Conservation (phyloP, 164 flowering plant genomes). For the Stephania cephalantha region DNA sequence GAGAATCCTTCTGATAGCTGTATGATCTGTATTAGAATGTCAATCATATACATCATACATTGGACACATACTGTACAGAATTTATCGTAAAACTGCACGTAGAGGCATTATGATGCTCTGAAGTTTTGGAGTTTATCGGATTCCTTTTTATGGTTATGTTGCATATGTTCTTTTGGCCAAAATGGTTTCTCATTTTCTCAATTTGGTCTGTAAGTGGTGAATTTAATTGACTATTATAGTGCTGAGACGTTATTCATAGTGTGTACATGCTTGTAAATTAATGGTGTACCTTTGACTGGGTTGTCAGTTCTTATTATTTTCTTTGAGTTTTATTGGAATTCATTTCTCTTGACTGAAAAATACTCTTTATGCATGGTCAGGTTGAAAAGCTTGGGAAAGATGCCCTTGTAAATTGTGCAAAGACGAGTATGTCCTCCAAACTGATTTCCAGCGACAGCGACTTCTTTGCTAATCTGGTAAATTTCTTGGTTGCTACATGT, state of each 20-base stretch:
- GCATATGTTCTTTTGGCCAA: neutral
- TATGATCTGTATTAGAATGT: neutral
- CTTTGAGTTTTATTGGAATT: neutral
- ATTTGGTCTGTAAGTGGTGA: neutral
- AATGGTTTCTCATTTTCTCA: neutral
- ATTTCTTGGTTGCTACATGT: neutral
- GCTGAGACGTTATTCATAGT: neutral
- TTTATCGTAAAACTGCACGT: neutral
- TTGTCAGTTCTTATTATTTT: neutral
- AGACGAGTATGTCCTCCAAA: conserved; percentile 99
- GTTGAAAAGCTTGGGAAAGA: conserved; percentile 96
- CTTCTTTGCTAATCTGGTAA: conserved; percentile 95
- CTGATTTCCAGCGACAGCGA: conserved; percentile 75
- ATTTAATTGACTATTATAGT: neutral
- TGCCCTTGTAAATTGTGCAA: conserved; percentile 90
- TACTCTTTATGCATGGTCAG: conserved; percentile 28
- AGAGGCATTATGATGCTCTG: neutral
- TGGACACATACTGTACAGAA: neutral
- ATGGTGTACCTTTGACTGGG: neutral
- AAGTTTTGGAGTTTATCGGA: neutral
- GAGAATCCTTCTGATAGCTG: neutral
- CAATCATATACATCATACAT: neutral
- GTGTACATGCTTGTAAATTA: neutral
- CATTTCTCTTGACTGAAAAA: neutral
- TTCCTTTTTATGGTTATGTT: neutral